These are phyloP conservation scores for Alternaria novae-zelandiae DNA, from an alignment of 2,329 filamentous ascomycete genomes.

Conservation along the genomic window DNA sequence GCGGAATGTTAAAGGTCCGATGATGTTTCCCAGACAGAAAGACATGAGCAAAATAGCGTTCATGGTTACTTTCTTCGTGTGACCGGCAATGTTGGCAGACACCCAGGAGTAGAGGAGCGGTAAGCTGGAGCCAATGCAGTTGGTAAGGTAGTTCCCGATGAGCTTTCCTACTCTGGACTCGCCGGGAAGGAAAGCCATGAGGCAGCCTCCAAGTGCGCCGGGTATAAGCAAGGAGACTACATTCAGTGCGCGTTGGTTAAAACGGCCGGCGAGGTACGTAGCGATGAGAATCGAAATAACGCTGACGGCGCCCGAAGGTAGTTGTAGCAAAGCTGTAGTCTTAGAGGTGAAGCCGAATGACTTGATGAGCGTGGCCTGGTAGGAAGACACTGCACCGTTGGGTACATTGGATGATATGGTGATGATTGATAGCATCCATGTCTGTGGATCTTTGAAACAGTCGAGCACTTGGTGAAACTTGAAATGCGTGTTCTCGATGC, in stretches of 20 bases:
- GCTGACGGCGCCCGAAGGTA: constrained; percentile 32
- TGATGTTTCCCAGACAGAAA: constrained; percentile 52
- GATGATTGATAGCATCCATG: constrained; percentile 45
- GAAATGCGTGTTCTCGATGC: constrained; percentile 58
- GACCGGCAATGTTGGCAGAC: constrained; percentile 54
- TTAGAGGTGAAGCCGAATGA: constrained; percentile 49
- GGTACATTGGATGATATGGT: constrained; percentile 40
- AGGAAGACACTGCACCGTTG: constrained; percentile 49
- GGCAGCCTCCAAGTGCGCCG: constrained; percentile 25
- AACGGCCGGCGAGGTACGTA: constrained; percentile 31
- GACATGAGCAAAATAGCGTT: constrained; percentile 54
- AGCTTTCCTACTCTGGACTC: constrained; percentile 26
- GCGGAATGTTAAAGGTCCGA: constrained; percentile 52
- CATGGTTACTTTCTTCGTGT: constrained; percentile 62
- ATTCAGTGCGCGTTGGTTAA: constrained; percentile 30
- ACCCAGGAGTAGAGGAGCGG: constrained; percentile 49
- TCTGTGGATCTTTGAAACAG: constrained; percentile 53
- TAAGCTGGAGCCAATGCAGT: constrained; percentile 44
- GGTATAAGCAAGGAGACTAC: constrained; percentile 24
- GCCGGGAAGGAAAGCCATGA: constrained; percentile 30
- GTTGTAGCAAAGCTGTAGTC: constrained; percentile 37
- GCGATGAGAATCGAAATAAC: constrained; percentile 30
- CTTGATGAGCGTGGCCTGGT: constrained; percentile 32
- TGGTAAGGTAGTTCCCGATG: constrained; percentile 55
- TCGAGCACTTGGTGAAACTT: constrained; percentile 55